Percentiles rank a stretch among this genome's conserved stretches.
These are phyloP conservation scores for Penicillium alfredii DNA, from an alignment of 495 filamentous ascomycete genomes.

Conservation along the genomic window DNA sequence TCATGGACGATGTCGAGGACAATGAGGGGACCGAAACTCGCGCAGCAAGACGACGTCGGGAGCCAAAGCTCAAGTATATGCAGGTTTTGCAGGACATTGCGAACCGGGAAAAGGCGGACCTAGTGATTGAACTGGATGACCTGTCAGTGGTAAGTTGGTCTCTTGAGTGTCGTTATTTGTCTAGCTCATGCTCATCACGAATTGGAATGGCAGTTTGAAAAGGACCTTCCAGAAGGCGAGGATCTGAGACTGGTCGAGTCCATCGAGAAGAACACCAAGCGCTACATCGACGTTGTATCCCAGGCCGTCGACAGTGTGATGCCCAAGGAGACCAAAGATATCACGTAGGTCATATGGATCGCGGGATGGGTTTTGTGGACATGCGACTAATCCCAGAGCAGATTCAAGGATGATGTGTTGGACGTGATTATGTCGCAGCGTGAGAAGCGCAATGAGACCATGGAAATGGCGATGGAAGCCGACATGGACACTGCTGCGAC, in stretches of 20 bases:
- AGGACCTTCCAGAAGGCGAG: constrained; percentile 54
- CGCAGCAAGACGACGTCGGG: constrained; percentile 34
- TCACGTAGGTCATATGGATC: constrained; percentile 59
- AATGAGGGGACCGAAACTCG: constrained; percentile 38
- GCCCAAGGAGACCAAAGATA: constrained; percentile 69
- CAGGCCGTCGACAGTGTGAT: constrained; percentile 81
- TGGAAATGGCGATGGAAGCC: constrained; percentile 61
- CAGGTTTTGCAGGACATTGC: constrained; percentile 82
- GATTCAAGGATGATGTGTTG: constrained; percentile 94
- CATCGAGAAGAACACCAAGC: constrained; percentile 84
- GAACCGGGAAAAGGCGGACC: constrained; percentile 64
- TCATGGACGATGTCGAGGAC: constrained; percentile 81
- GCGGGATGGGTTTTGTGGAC: too few species aligned
- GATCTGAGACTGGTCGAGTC: constrained; percentile 71
- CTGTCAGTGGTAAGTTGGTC: constrained; percentile 55
- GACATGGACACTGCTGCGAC: constrained; percentile 51
- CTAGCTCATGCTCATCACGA: constrained; percentile 7
- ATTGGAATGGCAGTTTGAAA: constrained; percentile 83
- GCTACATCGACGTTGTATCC: constrained; percentile 89
- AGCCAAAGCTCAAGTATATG: constrained; percentile 82
- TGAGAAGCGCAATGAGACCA: constrained; percentile 72
- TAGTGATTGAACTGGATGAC: constrained; percentile 88
- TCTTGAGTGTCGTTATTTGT: neutral
- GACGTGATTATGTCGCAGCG: constrained; percentile 94
- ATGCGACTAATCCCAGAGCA: constrained; percentile 27